A percentile compares a stretch with the other conserved stretches of the same genome.
phyloP scores from a whole-genome alignment of 78 protist genomes.

The Polysphondylium violaceum region DNA sequence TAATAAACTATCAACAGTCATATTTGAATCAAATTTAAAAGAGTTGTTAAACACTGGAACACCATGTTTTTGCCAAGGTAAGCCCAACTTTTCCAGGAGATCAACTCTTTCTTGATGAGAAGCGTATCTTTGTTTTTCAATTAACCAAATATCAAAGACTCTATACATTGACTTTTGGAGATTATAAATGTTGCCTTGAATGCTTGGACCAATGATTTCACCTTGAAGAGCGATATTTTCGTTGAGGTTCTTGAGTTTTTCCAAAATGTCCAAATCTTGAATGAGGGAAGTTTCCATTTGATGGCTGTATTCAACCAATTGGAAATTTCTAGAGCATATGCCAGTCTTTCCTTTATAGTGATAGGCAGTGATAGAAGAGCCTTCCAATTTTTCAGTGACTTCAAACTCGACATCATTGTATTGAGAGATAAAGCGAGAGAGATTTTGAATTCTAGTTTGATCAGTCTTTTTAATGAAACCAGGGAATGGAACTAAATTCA shows the following conservation, averaged over 20 bases:
- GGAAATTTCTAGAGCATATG: conserved; percentile 79
- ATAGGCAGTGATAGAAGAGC: conserved; percentile 69
- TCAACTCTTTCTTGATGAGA: conserved; percentile 58
- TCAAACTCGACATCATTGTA: conserved; percentile 58
- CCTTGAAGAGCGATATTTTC: conserved; percentile 83
- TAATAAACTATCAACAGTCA: conserved; percentile 9
- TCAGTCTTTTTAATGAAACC: conserved; percentile 70
- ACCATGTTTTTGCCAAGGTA: conserved; percentile 37
- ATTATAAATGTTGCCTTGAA: conserved; percentile 78
- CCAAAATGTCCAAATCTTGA: conserved; percentile 13
- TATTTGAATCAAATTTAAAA: conserved; percentile 8
- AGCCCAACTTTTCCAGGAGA: conserved; percentile 14
- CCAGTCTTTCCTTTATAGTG: conserved; percentile 22
- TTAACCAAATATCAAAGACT: conserved; percentile 59
- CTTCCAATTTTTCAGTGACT: conserved; percentile 86
- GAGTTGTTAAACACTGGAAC: conserved; percentile 12
- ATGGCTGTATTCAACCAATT: neutral
- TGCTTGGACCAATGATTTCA: conserved; percentile 83
- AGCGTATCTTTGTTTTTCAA: conserved; percentile 54
- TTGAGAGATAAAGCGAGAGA: conserved; percentile 1
- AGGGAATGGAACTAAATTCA: conserved; percentile 49
- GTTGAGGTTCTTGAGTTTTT: neutral
- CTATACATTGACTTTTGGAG: neutral
- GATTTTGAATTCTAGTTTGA: conserved; percentile 76
- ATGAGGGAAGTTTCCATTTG: neutral